A percentile compares a stretch with the other conserved stretches of the same genome.
Evolutionary conservation across 2,329 filamentous ascomycete species (phyloP).

Genomic region (Hymenoscyphus fructigenus): DNA sequence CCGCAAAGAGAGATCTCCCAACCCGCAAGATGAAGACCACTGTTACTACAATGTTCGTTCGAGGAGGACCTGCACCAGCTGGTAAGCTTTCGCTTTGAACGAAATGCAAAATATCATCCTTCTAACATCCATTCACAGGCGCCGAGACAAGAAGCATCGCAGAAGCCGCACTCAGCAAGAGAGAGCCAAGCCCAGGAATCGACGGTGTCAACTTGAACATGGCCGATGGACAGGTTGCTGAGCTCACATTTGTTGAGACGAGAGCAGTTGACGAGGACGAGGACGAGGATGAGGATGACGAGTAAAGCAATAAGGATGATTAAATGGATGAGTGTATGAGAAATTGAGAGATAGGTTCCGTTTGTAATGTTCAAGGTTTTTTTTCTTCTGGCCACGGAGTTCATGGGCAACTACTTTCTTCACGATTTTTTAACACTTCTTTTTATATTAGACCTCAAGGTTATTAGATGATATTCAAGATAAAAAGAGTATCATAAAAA

Average conservation of each 20-base stretch:
- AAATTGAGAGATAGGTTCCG: background rate
- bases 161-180: constrained; percentile 20
- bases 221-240: constrained; percentile 33
- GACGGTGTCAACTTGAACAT: constrained; percentile 35
- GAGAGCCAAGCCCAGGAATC: constrained; percentile 23
- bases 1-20: constrained; percentile 14
- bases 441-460: constrained; percentile 8
- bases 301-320: background rate
- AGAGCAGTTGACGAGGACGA: constrained; percentile 26
- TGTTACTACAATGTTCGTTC: constrained; percentile 35
- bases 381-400: constrained; percentile 6
- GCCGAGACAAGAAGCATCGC: constrained; percentile 5
- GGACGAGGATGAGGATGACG: constrained; percentile 9
- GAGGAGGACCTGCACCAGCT: constrained; percentile 27
- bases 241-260: constrained; percentile 35
- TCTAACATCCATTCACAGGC: constrained; percentile 11
- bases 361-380: constrained; percentile 6
- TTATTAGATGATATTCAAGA: constrained; percentile 6
- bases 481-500: background rate
- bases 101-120: background rate
- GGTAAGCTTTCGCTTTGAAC: constrained; percentile 17
- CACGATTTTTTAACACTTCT: constrained; percentile 3
- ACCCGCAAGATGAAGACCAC: constrained; percentile 30
- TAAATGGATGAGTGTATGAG: background rate
- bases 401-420: constrained; percentile 1